Conservation (phyloP, 345 rosid genomes). For the Sonneratia caseolaris region DNA sequence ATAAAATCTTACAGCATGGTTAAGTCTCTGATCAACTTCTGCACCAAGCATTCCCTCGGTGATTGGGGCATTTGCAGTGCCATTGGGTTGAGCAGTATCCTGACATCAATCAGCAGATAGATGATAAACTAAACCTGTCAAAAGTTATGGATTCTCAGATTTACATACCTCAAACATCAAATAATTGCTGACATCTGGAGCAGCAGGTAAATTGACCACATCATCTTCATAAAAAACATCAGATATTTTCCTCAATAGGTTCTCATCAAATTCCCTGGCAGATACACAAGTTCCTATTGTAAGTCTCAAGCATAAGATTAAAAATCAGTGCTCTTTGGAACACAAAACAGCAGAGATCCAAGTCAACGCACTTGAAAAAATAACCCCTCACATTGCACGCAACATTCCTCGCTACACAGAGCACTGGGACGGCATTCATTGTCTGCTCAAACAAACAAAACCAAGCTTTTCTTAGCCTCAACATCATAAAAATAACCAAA, state of each 20-base stretch:
- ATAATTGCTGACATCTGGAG: constrained; percentile 94
- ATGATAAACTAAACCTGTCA: constrained; percentile 4
- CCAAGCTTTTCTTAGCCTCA: background rate
- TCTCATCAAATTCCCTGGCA: constrained; percentile 93
- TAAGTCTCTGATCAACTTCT: constrained; percentile 64
- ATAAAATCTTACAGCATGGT: constrained; percentile 38
- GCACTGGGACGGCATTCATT: constrained; percentile 70
- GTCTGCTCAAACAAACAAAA: constrained; percentile 34
- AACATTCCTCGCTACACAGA: constrained; percentile 97
- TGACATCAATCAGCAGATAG: constrained; percentile 24
- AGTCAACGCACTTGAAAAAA: constrained; percentile 76
- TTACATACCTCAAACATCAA: constrained; percentile 73
- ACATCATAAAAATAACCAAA: background rate
- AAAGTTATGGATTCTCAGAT: background rate
- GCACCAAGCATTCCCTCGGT: constrained; percentile 72
- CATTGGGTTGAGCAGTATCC: constrained; percentile 76
- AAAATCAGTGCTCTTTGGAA: background rate
- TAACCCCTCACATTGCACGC: constrained; percentile 97
- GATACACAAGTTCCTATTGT: constrained; percentile 7
- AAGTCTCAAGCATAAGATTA: background rate
- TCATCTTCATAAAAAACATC: constrained; percentile 84
- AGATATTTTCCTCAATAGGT: constrained; percentile 56
- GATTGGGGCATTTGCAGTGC: constrained; percentile 39
- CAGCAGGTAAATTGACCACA: constrained; percentile 56
- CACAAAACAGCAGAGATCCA: constrained; percentile 1